A percentile compares a stretch with the other conserved stretches of the same genome.
phyloP scores from a whole-genome alignment of 2,329 filamentous ascomycete genomes.

The Moelleriella libera region DNA sequence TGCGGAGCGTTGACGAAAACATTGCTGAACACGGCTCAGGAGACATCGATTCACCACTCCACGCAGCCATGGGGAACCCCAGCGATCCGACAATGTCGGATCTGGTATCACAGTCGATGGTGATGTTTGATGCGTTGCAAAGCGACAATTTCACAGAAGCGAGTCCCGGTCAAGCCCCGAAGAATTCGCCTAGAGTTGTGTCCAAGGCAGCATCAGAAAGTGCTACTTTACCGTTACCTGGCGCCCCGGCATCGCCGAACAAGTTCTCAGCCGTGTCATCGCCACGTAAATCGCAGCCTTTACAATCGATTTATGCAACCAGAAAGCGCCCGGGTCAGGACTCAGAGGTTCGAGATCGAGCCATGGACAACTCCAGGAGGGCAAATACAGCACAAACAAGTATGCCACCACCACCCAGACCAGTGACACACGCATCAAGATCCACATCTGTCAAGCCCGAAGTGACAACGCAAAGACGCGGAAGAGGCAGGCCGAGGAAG shows the following conservation, averaged over 20 bases:
- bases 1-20: neutral
- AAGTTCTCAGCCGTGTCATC: too few relatives aligned
- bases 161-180: slow-evolving; percentile 6
- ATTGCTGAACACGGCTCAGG: slow-evolving; percentile 13
- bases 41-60: slow-evolving; percentile 5
- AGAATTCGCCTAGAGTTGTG: slow-evolving; percentile 1
- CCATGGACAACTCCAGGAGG: slow-evolving; percentile 8
- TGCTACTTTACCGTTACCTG: neutral
- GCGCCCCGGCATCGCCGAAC: too few relatives aligned
- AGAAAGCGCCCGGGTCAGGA: slow-evolving; percentile 1
- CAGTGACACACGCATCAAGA: slow-evolving; percentile 1
- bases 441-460: neutral
- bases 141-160: slow-evolving; percentile 5
- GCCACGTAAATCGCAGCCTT: too few relatives aligned
- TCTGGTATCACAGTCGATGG: slow-evolving; percentile 26
- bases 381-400: slow-evolving; percentile 14
- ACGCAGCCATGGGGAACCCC: slow-evolving; percentile 11
- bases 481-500: slow-evolving; percentile 5
- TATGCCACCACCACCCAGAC: slow-evolving; percentile 11
- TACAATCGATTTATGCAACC: neutral
- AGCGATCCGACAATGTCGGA: slow-evolving; percentile 14
- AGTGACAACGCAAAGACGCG: slow-evolving; percentile 1
- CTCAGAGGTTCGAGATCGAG: slow-evolving; percentile 10
- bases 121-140: slow-evolving; percentile 22
- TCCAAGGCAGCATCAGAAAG: neutral